Conservation (phyloP, 2,329 filamentous ascomycete species). For the Claviceps digitariae region DNA sequence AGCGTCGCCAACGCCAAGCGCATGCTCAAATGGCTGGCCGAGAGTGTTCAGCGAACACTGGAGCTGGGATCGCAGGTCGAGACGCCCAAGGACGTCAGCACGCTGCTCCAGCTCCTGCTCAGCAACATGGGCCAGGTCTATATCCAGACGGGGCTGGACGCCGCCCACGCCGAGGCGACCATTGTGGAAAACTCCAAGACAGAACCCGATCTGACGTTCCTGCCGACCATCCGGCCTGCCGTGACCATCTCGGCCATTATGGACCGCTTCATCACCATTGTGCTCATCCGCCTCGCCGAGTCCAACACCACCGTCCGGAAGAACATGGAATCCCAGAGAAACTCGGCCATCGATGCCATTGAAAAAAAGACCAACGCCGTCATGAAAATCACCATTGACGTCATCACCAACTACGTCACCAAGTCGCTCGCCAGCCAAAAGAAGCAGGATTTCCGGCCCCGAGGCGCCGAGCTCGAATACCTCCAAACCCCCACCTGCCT, state of each 20-base stretch:
- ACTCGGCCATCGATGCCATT: conserved; percentile 58
- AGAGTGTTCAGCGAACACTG: conserved; percentile 80
- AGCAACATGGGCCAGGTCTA: conserved; percentile 79
- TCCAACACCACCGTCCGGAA: conserved; percentile 81
- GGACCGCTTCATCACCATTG: conserved; percentile 79
- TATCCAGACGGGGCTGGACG: conserved; percentile 53
- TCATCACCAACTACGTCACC: conserved; percentile 61
- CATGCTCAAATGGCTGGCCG: conserved; percentile 95
- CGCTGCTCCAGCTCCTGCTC: conserved; percentile 70
- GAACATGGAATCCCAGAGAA: conserved; percentile 76
- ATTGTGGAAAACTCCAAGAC: conserved; percentile 66
- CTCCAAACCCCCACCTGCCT: conserved; percentile 80
- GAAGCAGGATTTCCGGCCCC: conserved; percentile 83
- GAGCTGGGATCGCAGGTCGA: conserved; percentile 81
- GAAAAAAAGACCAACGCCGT: conserved; percentile 67
- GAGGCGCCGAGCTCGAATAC: conserved; percentile 64
- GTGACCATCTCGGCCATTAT: conserved; percentile 88
- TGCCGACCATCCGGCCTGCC: conserved; percentile 64
- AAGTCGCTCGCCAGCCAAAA: conserved; percentile 65
- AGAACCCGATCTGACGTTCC: conserved; percentile 78
- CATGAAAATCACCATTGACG: conserved; percentile 45
- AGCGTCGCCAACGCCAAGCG: conserved; percentile 83
- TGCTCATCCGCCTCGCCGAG: conserved; percentile 79
- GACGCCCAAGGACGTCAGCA: conserved; percentile 85
- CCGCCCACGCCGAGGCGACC: conserved; percentile 58